Base-by-base conservation (phyloP, 2,329 filamentous ascomycete species). In the Fusarium duplospermum region DNA sequence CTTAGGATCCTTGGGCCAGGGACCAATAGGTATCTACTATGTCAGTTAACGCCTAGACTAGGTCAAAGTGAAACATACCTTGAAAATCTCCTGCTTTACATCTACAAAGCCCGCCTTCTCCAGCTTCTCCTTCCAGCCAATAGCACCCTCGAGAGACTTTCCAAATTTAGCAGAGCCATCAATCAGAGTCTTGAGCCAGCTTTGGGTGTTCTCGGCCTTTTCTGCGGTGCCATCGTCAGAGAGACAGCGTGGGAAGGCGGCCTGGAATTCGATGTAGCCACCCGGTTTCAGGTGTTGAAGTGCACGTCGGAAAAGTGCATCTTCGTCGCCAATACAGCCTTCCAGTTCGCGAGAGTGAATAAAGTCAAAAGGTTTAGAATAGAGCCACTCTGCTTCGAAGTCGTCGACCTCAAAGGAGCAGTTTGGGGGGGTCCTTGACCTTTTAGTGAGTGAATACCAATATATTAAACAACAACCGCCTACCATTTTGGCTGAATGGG, bases 401-500 rank as follows among this genome's bases (percentile, higher is more conserved):
- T 72, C 71, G 4, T 74, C 71, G 2, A 74, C 71, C 33, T 74
- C 71, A 2, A 74, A 74, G 1, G 47, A 38, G 6, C 71, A 74
- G 27, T 74, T 74, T 24, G 64, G 22, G 4, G 71, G 71, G 35
- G 60, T 54, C 71, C 71, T 74, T 2, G 0, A 18, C 8, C 10
- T 57, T 57, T 13, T 11, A 11, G 16, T 24, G 14, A 16, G 22
- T 27, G 6, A 14, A 18, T 29, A 8, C 10, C 24, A 9, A 1
- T 5, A 13, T 11, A 11, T 10, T 11, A 22, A 16, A 35, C n/a
- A 35, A 4, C 2, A 13, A 13, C 13, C 7, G 3, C 31, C 4
- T 45, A 75, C 72, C 72, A 75, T 29, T 68, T 66, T 35, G 72
- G 72, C 13, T 75, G 72, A 0, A 75, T 75, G 5, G 72, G 72